Base-by-base conservation (phyloP, 257 asterid species). In the Lycium ferocissimum region DNA sequence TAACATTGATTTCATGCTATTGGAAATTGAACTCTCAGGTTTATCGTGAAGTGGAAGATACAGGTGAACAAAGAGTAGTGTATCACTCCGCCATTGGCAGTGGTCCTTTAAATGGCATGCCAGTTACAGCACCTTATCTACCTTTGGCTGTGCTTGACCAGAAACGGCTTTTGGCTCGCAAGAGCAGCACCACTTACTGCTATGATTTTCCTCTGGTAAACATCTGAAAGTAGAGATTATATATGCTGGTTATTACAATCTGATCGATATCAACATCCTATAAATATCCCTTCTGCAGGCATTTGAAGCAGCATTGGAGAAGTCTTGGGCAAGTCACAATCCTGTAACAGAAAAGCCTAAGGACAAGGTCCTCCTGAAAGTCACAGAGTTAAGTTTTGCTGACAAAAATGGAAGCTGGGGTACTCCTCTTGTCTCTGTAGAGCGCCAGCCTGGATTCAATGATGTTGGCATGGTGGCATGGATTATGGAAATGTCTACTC, bases 401-500 rank as follows among this genome's bases (percentile, higher is more conserved):
- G 95, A 95, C 87, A 65, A 87, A 69, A 89, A 90, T 47, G 97
- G 99, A 53, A 63, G 88, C 76, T 95, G 99, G 99, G 98, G 98
- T 76, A 94, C 99, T 81, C 92, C 98, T 88, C 95, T 97, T 67
- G 83, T 89, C 86, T 85, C 98, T 2, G 86, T 87, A 79, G 94
- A 92, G 83, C 92, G 97, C 63, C 92, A 88, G 75, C 96, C 98
- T 2, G 98, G 92, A 79, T 86, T 90, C 82, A 97, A 97, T 85
- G 98, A 95, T 53, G 93, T 97, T 83, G 99, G 99, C 83, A 93
- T 97, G 99, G 98, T 97, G 73, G 99, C 99, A 40, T 97, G 99
- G 99, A 90, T 87, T 35, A 88, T 97, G 94, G 96, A 95, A 87
- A 97, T 97, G 95, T 92, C 87, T 72, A 97, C 99, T 22, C 99